phyloP scores from a whole-genome alignment of 2,329 filamentous ascomycete genomes.

The Dactylellina parvicollis region DNA sequence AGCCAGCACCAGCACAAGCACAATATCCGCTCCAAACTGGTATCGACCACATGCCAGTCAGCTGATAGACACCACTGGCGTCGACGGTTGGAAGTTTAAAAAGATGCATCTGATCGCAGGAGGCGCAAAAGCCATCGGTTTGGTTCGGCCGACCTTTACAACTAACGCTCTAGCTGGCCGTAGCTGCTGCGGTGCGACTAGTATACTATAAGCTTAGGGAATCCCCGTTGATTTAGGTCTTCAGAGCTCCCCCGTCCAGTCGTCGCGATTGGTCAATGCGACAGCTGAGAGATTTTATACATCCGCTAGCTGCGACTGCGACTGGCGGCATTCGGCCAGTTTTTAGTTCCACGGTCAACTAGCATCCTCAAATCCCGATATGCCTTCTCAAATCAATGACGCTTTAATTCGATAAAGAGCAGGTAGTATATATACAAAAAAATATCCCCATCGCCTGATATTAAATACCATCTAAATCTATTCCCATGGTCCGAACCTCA shows the following conservation, averaged over 20 bases:
- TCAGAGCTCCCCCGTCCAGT: neutral
- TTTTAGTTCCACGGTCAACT: too few relatives aligned
- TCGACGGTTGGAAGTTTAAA: neutral
- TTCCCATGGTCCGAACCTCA: conserved; percentile 41
- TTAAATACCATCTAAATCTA: conserved; percentile 40
- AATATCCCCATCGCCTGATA: conserved; percentile 21
- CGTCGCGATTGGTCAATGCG: too few relatives aligned
- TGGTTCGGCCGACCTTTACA: neutral
- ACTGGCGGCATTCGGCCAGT: too few relatives aligned
- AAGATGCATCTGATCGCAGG: neutral
- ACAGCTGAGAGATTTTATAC: neutral
- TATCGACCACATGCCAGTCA: neutral
- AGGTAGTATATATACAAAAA: conserved; percentile 36
- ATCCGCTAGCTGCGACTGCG: too few relatives aligned
- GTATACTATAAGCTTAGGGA: neutral
- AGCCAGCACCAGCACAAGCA: too few relatives aligned
- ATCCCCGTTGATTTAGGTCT: neutral
- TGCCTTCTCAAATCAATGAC: conserved; percentile 1
- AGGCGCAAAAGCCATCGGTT: conserved; percentile 1
- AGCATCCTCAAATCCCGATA: too few relatives aligned
- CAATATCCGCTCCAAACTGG: neutral
- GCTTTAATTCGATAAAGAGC: conserved; percentile 34
- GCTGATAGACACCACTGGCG: conserved; percentile 1
- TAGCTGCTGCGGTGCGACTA: neutral
- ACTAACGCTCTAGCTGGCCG: neutral